Evolutionary conservation across 352 stramenopile species (phyloP), one percentile per base, ranked within the genome.

Genomic region (Pythium pectinolyticum): DNA sequence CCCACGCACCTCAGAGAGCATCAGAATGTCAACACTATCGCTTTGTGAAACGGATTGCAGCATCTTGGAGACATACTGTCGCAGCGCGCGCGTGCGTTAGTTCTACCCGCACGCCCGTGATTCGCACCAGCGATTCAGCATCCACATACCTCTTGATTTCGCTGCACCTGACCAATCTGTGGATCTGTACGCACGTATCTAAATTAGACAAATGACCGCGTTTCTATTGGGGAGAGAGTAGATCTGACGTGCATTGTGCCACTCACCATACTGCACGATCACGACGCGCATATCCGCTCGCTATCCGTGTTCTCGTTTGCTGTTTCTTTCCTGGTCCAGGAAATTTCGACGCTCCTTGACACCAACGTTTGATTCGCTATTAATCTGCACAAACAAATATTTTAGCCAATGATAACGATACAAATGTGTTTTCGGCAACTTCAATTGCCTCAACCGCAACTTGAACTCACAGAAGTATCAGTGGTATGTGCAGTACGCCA

Each of bases 261-360:
- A 5, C 79, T 61, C 60, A 92, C 83, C 83, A 77, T 88, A 92
- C 68, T 94, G 82, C 27, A 94, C 80, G 66, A 94, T 90, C 51
- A 70, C 83, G 34, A 90, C 69, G 66, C 83, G 80, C 76, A 94
- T 87, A 24, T 20, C 52, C 30, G 45, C 19, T 50, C 34, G 27
- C 12, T 3, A 8, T 6, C 17, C 32, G 31, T 19, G 19, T 54
- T 40, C 8, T 15, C 11, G n/a, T 25, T 14, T 35, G n/a, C 8
- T 14, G n/a, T 31, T n/a, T n/a, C n/a, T 30, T 20, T 57, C 32
- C 3, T 12, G 30, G 19, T 19, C 28, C 43, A 50, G 27, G 32
- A 37, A 37, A 14, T 14, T 14, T 37, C 7, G 12, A 14, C 12
- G 12, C 32, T 14, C 19, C 17, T 47, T 20, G 24, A 27, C 40